phyloP scores from a whole-genome alignment of 2,329 filamentous ascomycete genomes.

The Stemphylium vesicarium region DNA sequence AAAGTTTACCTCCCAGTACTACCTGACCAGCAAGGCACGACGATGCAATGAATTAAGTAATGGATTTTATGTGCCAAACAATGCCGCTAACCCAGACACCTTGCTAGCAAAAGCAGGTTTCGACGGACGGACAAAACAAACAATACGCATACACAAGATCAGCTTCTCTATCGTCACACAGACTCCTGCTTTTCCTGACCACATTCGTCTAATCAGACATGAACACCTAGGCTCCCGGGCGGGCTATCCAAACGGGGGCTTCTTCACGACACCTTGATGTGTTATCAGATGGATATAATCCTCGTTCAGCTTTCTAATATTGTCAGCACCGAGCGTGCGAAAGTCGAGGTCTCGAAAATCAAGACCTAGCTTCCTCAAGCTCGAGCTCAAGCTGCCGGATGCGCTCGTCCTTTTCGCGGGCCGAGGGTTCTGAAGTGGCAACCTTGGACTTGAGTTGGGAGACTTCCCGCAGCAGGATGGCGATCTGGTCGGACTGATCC shows the following conservation, averaged over 20 bases:
- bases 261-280: neutral
- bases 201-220: neutral
- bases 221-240: neutral
- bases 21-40: neutral
- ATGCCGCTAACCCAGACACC: conserved; percentile 23
- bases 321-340: neutral
- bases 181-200: conserved; percentile 2
- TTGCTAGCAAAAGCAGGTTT: conserved; percentile 16
- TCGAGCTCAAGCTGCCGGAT: conserved; percentile 51
- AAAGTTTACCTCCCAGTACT: neutral
- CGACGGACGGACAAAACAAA: conserved; percentile 8
- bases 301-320: neutral
- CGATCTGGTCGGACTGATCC: conserved; percentile 78
- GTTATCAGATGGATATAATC: conserved; percentile 6
- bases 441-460: conserved; percentile 76
- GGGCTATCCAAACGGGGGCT: conserved; percentile 6
- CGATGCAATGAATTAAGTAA: neutral
- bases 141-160: conserved; percentile 17
- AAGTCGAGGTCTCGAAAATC: conserved; percentile 11
- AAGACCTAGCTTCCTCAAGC: conserved; percentile 50
- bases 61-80: conserved; percentile 10
- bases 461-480: conserved; percentile 67
- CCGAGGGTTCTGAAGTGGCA: conserved; percentile 47
- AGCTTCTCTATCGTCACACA: conserved; percentile 13
- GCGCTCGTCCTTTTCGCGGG: conserved; percentile 50